Base-by-base conservation (phyloP, 1,139 yeast species). In the Kurtzmaniella quercitrusa region DNA sequence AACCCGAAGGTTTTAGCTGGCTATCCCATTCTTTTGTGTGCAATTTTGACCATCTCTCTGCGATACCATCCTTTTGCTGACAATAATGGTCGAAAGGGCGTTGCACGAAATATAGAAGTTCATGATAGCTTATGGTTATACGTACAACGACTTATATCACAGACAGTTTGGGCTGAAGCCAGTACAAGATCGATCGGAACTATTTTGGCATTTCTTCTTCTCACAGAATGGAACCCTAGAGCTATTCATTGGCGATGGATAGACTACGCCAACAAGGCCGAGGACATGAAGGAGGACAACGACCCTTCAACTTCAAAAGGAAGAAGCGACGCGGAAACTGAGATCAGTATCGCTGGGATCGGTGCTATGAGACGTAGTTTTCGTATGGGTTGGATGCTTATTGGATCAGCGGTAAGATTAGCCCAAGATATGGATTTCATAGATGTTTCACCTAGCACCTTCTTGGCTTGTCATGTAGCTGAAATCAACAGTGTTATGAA, bases 101-200 rank as follows among this genome's bases (percentile, higher is more conserved):
- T 66, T 5, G 73, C 74, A 0, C 61, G 80, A 38, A 74, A 82
- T 55, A 69, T 83, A 20, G 83, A 77, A 50, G 74, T 83, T 5
- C 97, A 89, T 58, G 89, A 84, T 51, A 72, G 83, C 44, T 64
- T 89, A 39, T 88, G 96, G 96, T 75, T 82, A 21, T 81, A 85
- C 56, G 88, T 91, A 43, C 96, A 89, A 63, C 63, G 83, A 49
- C 68, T 88, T 45, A 83, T 89, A 39, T 85, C 95, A 2, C 88
- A 84, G 58, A 84, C 96, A 0, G 93, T 88, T 4, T 89, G 96
- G 96, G 96, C 95, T 0, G 96, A 88, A 58, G 95, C 96, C 0
- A 82, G 89, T 46, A 85, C 95, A 3, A 68, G 96, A 48, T 84
- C 94, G 0, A 78, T 88, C 5, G 96, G 96, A 1, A 88, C 96